Evolutionary conservation across 2,329 filamentous ascomycete species (phyloP).

Genomic region (Diaporthe vexans): DNA sequence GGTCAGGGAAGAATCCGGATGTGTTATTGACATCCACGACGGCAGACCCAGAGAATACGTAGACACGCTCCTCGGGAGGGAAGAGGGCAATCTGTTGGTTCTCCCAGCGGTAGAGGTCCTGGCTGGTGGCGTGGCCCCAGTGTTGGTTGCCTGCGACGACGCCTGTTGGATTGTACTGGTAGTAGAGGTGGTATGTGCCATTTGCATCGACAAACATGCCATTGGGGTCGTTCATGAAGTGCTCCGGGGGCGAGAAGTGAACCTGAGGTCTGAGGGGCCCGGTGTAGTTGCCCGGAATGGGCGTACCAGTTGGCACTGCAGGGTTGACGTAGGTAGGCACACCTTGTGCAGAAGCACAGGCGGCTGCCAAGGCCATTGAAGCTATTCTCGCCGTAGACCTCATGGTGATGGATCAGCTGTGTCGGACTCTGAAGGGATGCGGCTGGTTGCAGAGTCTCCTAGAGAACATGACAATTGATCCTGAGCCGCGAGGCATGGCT

Average conservation of each 20-base stretch:
- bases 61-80: constrained; percentile 58
- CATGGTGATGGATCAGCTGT: constrained; percentile 2
- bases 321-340: constrained; percentile 48
- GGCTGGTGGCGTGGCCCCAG: constrained; percentile 76
- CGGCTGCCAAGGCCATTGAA: constrained; percentile 5
- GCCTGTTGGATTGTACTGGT: constrained; percentile 61
- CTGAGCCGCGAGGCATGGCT: background rate
- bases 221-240: constrained; percentile 75
- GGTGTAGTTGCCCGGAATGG: constrained; percentile 48
- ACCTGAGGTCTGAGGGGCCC: constrained; percentile 62
- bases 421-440: background rate
- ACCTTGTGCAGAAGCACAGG: constrained; percentile 36
- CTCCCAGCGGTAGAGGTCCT: constrained; percentile 74
- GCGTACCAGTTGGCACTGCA: constrained; percentile 48
- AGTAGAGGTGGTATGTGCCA: constrained; percentile 75
- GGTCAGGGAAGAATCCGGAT: constrained; percentile 74
- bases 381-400: constrained; percentile 2
- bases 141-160: constrained; percentile 67
- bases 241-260: constrained; percentile 67
- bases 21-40: constrained; percentile 75
- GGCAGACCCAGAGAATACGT: constrained; percentile 67
- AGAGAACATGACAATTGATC: background rate
- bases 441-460: background rate
- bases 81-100: constrained; percentile 75
- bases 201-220: constrained; percentile 71